A percentile compares a stretch with the other conserved stretches of the same genome.
Conservation (phyloP, 192 early-diverging fungal species). For the Entomortierella beljakovae region DNA sequence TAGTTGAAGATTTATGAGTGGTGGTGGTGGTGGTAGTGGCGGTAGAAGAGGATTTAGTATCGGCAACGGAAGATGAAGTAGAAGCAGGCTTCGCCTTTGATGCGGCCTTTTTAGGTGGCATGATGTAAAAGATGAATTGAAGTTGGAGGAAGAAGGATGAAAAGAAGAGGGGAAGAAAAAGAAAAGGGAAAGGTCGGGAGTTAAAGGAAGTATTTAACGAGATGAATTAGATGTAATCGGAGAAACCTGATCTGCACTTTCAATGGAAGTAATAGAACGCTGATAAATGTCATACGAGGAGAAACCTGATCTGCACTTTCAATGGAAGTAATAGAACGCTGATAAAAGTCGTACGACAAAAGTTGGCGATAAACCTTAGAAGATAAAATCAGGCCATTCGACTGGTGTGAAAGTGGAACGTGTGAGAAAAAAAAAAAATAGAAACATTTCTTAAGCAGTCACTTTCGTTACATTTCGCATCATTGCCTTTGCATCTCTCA, state of each 20-base stretch:
- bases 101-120: not conserved
- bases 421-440: constrained; percentile 2
- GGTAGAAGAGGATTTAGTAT: not conserved
- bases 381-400: not conserved
- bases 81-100: not conserved
- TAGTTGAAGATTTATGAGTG: constrained; percentile 14
- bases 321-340: too few species aligned
- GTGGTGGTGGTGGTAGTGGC: constrained; percentile 3
- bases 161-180: not conserved
- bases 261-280: too few species aligned
- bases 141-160: not conserved
- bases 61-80: not conserved
- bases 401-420: not conserved
- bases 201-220: not conserved
- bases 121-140: not conserved
- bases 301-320: too few species aligned
- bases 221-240: not conserved
- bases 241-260: constrained; percentile 4
- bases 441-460: not conserved
- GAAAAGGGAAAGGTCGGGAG: too few species aligned
- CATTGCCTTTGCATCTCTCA: too few species aligned
- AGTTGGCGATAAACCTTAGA: too few species aligned
- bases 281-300: not conserved
- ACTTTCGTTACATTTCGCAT: too few species aligned
- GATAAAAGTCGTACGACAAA: not conserved